Percentiles rank a stretch among this genome's conserved stretches.
phyloP scores from a whole-genome alignment of 495 filamentous ascomycete genomes.

The Bryoglossum gracile region DNA sequence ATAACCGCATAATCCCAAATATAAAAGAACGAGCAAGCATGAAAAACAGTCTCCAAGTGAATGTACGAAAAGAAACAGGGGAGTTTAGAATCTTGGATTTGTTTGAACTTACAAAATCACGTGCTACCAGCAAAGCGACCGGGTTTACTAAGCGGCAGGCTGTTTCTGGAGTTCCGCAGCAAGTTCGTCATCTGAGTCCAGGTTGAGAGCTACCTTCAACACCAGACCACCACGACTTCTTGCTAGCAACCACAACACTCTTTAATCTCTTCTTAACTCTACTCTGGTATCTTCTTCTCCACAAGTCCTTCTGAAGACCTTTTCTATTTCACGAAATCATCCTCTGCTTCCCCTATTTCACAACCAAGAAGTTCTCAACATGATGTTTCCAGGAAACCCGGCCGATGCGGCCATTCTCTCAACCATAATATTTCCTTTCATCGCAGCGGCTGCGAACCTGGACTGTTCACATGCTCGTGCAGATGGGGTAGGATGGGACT shows the following conservation, averaged over 20 bases:
- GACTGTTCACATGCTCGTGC: slow-evolving; percentile 56
- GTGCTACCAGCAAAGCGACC: not conserved
- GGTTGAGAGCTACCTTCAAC: no score
- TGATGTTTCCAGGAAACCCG: slow-evolving; percentile 21
- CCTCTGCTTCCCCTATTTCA: not conserved
- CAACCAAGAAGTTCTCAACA: slow-evolving; percentile 8
- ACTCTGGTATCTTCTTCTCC: not conserved
- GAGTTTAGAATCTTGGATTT: not conserved
- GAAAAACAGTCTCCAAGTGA: not conserved
- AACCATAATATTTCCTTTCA: slow-evolving; percentile 40
- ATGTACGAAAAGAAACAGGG: not conserved
- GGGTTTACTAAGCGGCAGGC: not conserved
- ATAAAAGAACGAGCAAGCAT: no score
- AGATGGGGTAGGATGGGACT: slow-evolving; percentile 54
- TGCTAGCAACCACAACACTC: not conserved
- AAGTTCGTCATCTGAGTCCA: no score
- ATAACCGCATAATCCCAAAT: no score
- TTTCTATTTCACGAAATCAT: not conserved
- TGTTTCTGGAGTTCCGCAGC: not conserved
- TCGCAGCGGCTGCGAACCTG: slow-evolving; percentile 41
- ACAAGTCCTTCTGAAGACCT: not conserved
- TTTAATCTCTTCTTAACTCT: not conserved
- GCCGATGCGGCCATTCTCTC: slow-evolving; percentile 30
- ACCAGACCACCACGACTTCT: not conserved
- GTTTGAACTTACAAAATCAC: not conserved